Base-by-base conservation (phyloP, 2,329 filamentous ascomycete species). In the Byssochlamys sp. region DNA sequence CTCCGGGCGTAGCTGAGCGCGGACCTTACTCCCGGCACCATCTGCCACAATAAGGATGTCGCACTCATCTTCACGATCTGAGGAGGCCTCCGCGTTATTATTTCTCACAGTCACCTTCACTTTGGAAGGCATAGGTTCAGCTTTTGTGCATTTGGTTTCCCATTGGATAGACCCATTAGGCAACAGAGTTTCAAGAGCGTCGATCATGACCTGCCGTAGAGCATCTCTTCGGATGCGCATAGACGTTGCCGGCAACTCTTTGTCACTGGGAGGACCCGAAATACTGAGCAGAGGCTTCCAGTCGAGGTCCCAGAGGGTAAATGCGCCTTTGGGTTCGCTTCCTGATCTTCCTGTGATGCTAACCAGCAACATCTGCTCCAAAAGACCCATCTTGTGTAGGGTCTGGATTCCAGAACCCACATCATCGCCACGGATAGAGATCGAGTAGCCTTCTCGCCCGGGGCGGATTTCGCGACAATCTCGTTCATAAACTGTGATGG, bases 31-130 rank as follows among this genome's bases (percentile, higher is more conserved):
- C 19, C 64, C 70, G 0, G 76, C 71, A 0, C 78, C 78, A 56
- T 80, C 78, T 0, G 77, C 76, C 0, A 71, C 76, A 48, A 80
- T 68, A 4, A 80, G 67, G 1, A 80, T 19, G 59, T 80, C 77
- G 39, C 59, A 59, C 10, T 54, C 27, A 12, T 58, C 57, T 24
- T 28, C 59, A 53, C n/a, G 57, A 55, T 35, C 49, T 54, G 24
- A 64, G 52, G 24, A 45, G 39, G 7, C n/a, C 19, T 19, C 3
- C 19, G 39, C n/a, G 3, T 9, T 45, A 19, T 45, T 45, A 4
- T 19, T 54, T 33, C 25, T 62, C 54, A 6, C 31, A n/a, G 24
- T 62, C 31, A 29, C 54, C 51, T 28, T 51, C 53, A 6, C 57
- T 55, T 52, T 56, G 50, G 26, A 54, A 31, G 39, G n/a, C 10